Evolutionary conservation across 2,329 filamentous ascomycete genomes (phyloP), one percentile per base, ranked within the genome.

Genomic region (Dothistroma pini): DNA sequence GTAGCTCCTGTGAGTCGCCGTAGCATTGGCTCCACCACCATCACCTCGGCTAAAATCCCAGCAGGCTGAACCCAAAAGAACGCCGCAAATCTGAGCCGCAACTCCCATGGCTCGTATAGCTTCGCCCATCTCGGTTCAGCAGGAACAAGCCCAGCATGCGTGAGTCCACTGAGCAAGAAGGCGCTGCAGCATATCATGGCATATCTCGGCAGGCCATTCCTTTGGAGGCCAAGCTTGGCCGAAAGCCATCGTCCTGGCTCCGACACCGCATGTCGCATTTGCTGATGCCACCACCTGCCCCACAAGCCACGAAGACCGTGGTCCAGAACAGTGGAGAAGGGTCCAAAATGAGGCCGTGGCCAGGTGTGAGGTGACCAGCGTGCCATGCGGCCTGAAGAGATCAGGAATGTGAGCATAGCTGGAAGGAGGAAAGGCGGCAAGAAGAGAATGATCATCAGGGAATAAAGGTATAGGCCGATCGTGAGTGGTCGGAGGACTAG

Each of bases 251-350:
- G 60, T 5, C 71, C 72, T 2, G 69, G 67, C 44, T 65, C 66
- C 4, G 67, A 63, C 1, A 66, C 66, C 8, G 64, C 58, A 53
- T 64, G 62, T 10, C 72, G 64, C 68, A 73, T 70, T 29, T 66
- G 70, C 63, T 73, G 72, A 58, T 74, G 72, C 72, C 72, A 74
- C 57, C 69, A 73, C 16, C 22, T 32, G 8, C 70, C 68, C 72
- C 72, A 74, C 32, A 73, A 68, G 10, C 70, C 71, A 5, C 69
- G 55, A 0, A 74, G 56, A 16, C 71, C 71, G 31, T 62, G 50
- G 7, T 60, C 50, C 16, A 69, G 58, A 29, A 70, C 61, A 8
- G 58, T 48, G 2, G 56, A 48, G 10, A 65, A 57, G 1, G 70
- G 63, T n/a, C 72, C 72, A 48, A 72, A 74, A 57, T 69, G 67